A percentile compares a stretch with the other conserved stretches of the same genome.
phyloP scores from a whole-genome alignment of 805 yeast genomes.

The Candida michaelii region DNA sequence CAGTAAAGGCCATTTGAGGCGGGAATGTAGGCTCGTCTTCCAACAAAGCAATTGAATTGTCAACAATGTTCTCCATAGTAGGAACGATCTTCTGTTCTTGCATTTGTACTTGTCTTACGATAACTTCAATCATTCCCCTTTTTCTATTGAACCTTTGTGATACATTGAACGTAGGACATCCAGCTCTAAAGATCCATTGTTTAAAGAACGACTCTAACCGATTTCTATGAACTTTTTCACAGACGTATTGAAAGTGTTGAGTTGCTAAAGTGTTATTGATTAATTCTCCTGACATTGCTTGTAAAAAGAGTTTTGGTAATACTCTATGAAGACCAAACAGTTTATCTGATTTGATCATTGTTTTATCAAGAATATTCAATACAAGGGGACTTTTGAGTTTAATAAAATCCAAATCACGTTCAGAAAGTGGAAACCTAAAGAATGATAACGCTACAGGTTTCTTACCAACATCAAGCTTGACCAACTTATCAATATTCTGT shows the following conservation, averaged over 20 bases:
- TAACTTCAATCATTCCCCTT: slow-evolving; percentile 91
- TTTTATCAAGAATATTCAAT: slow-evolving; percentile 75
- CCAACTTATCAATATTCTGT: slow-evolving; percentile 60
- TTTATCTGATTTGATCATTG: slow-evolving; percentile 96
- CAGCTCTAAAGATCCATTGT: slow-evolving; percentile 91
- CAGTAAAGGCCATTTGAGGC: slow-evolving; percentile 64
- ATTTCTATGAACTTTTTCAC: slow-evolving; percentile 90
- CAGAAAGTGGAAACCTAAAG: slow-evolving; percentile 61
- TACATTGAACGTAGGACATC: slow-evolving; percentile 84
- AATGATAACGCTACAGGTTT: slow-evolving; percentile 79
- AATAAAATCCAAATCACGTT: slow-evolving; percentile 65
- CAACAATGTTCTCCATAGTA: slow-evolving; percentile 44
- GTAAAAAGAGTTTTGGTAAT: slow-evolving; percentile 84
- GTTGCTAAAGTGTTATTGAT: slow-evolving; percentile 76
- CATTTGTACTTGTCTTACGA: slow-evolving; percentile 83
- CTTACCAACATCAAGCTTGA: slow-evolving; percentile 72
- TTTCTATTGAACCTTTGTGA: slow-evolving; percentile 93
- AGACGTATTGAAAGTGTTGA: slow-evolving; percentile 84
- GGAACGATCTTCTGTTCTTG: slow-evolving; percentile 50
- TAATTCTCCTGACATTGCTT: slow-evolving; percentile 94
- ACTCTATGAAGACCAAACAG: slow-evolving; percentile 91
- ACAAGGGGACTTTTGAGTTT: slow-evolving; percentile 84
- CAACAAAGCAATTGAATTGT: slow-evolving; percentile 43
- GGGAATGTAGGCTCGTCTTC: slow-evolving; percentile 42
- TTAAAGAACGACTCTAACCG: slow-evolving; percentile 79